Evolutionary conservation across 805 yeast genomes (phyloP), one percentile per base, ranked within the genome.

Genomic region (Candida piceae): DNA sequence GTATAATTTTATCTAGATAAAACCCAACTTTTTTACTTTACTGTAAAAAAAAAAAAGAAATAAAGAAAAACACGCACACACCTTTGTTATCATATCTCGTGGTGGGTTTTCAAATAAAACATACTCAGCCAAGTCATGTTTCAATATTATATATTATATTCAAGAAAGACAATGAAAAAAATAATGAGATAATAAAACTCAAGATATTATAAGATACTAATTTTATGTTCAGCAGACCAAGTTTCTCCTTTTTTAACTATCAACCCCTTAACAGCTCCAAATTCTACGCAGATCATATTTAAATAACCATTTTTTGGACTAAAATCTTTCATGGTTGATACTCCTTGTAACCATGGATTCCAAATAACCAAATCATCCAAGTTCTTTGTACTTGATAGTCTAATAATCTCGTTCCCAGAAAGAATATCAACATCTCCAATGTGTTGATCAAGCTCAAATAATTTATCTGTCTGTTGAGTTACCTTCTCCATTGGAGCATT

Each of bases 291-390:
- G 19, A 45, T 35, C 49, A 48, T 44, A 25, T 44, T 39, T 17
- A 30, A 15, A 32, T 46, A 48, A 23, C 47, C 36, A 3, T 29
- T 16, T 17, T 48, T 48, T 5, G 52, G 52, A 33, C 44, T 45
- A 16, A 48, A 46, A 33, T 48, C 52, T 18, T 32, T 31, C 39
- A 46, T 44, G 16, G 34, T 35, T 10, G 27, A 10, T 4, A 40
- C 45, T 2, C 48, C 49, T 13, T 42, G 36, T 7, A 12, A 19
- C 50, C 52, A 46, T 10, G 52, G 52, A 28, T 46, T 48, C 52
- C 52, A 48, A 17, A 48, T 37, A 29, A 48, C 52, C 20, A 48
- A 16, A 27, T 46, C 45, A 4, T 29, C 27, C 13, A 48, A 36
- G 17, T 46, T 44, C 2, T 29, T 29, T 1, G 47, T 38, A 16